Evolutionary conservation across 345 rosid species (phyloP), one percentile per base, ranked within the genome.

Genomic region (Citrus unshiu): DNA sequence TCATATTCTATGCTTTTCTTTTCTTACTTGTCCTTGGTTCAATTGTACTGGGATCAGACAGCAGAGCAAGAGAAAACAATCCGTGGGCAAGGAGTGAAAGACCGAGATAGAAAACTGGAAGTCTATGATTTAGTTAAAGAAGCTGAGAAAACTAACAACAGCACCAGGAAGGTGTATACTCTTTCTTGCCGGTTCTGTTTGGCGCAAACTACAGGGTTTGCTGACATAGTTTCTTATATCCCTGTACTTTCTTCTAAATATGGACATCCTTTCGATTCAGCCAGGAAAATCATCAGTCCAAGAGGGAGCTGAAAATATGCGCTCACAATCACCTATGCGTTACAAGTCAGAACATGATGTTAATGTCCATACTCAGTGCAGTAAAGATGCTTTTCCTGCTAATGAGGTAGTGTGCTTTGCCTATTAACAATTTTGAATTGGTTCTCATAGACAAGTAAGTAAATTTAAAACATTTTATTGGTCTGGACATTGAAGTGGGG

Each of bases 51-150:
- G 57, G 61, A 78, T 80, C 93, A 95, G 98, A 85, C 89, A 73
- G 95, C 90, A 18, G 92, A 95, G 81, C 83, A 83, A 72, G 98
- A 92, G 79, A 76, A 80, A 56, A 87, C 70, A 72, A 78, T 74
- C 74, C 88, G 80, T 14, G 89, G 76, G 73, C 91, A 68, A 70
- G 81, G 70, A 71, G 63, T 69, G 77, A 80, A 85, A 81, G 75
- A 75, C 69, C 71, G n/a, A 74, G 81, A 81, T 75, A 77, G 49
- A 30, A 73, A 80, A 40, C 43, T 35, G 34, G 85, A 78, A 82
- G 54, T 43, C 69, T 56, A 25, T 56, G 78, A 73, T 75, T 74
- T 85, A 43, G 81, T 75, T 34, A 34, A 30, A 73, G 85, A 73
- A 51, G 77, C 89, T n/a, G 78, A 75, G 69, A 80, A 84, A 76